Base-by-base conservation (phyloP, 306 rosid species). In the Canavalia gladiata region DNA sequence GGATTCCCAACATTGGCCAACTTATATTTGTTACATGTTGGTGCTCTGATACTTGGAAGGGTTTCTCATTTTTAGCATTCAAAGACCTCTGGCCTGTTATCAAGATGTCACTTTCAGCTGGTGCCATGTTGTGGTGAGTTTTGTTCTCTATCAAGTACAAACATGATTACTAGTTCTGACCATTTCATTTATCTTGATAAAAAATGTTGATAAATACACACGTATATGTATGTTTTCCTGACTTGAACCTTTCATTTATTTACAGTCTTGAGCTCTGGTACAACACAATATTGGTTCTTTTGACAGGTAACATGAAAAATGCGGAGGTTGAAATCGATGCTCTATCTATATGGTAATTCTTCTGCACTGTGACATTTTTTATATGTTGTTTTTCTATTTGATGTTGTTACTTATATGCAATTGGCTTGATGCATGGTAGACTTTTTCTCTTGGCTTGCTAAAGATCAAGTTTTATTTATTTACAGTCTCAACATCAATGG, bases 231-330 rank as follows among this genome's bases (percentile, higher is more conserved):
- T 47, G 35, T 33, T 25, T 49, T 71, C 41, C 67, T 63, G 50
- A 41, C 46, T 30, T 52, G 67, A 54, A 29, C 5, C 3, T 81
- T 8, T 62, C 12, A 10, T 54, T 55, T 6, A 58, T 69, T 52
- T 43, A 72, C 78, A 89, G 90, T 80, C 84, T 89, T 35, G 92
- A 84, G 81, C 69, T 89, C n/a, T 89, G 92, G 92, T 89, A 89
- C 87, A 86, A 80, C 78, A 69, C 92, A 8, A 13, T 84, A 72
- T 76, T 89, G 84, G 84, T 89, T 74, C 82, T 89, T 33, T 72
- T 86, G 63, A 88, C 90, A 1, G 92, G 92, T 1, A 79, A 65
- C 79, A 68, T 86, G 92, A 7, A 54, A 63, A 74, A 89, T 73
- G 92, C 92, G 11, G 89, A 87, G 43, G 85, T 82, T n/a, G 69